Base-by-base conservation (phyloP, 2,329 filamentous ascomycete species). In the Curvularia hawaiiensis region DNA sequence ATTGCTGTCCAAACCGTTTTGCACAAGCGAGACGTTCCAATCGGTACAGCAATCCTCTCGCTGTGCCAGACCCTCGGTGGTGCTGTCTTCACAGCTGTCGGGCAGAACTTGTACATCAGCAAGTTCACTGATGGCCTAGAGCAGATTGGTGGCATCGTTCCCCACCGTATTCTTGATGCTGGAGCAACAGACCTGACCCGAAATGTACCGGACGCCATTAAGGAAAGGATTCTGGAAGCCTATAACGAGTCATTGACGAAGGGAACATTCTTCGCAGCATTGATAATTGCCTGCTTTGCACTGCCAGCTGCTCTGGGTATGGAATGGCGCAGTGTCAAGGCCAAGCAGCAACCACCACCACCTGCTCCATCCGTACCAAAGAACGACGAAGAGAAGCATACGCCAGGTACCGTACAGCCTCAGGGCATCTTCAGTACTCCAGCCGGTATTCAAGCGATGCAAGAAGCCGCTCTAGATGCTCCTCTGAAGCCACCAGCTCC, bases 241-340 rank as follows among this genome's bases (percentile, higher is more conserved):
- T 75, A 75, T 59, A 75, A 72, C 50, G 38, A 63, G 7, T 64
- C 67, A 12, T 41, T 75, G 6, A 73, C 64, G 26, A 52, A 72
- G 18, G 72, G 71, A 1, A 70, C 83, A 0, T 91, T 89, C 66
- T 82, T 84, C 53, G 83, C 89, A 7, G 82, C 80, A 3, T 75
- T 88, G 9, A 82, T 83, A 6, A 77, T 88, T 66, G 79, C 83
- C 0, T 80, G 79, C 28, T 62, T 88, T 3, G 80, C 79, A 2
- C 74, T 88, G 11, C 54, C 88, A 4, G 86, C 84, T 0, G 79
- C 82, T 0, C 59, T 82, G 1, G 74, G 76, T 1, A 83, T 90
- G 74, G 85, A 90, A 73, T 90, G 87, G 87, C 81, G 79, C 64
- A 88, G 80, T 61, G 85, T 90, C 54, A 90, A 89, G 76, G 83